Evolutionary conservation across 208 protist genomes (phyloP).

Genomic region (Trypanosoma theileri): DNA sequence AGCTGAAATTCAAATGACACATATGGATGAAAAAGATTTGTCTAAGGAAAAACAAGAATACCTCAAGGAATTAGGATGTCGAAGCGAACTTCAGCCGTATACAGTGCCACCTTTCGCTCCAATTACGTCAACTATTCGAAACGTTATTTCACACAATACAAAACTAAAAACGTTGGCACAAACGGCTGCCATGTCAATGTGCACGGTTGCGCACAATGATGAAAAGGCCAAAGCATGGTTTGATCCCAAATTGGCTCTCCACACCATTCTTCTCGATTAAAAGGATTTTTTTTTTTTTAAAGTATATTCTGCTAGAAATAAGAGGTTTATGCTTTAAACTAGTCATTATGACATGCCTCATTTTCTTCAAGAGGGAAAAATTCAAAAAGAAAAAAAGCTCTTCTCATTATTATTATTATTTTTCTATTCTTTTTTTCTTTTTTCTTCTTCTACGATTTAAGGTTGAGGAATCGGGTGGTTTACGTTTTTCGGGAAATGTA

Average conservation of each 20-base stretch:
- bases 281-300: background rate
- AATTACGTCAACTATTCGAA: slow-evolving; percentile 74
- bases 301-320: no score
- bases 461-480: background rate
- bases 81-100: slow-evolving; percentile 56
- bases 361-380: background rate
- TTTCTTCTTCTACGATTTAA: background rate
- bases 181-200: slow-evolving; percentile 74
- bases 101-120: slow-evolving; percentile 75
- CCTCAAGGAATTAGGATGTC: slow-evolving; percentile 47
- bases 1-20: slow-evolving; percentile 44
- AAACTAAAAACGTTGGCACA: slow-evolving; percentile 60
- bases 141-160: slow-evolving; percentile 60
- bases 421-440: slow-evolving; percentile 3
- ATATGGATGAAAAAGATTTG: slow-evolving; percentile 34
- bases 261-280: slow-evolving; percentile 64
- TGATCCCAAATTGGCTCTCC: slow-evolving; percentile 62
- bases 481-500: slow-evolving; percentile 30
- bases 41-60: slow-evolving; percentile 46
- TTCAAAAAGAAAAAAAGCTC: background rate
- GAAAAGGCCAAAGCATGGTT: slow-evolving; percentile 50
- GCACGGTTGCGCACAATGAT: slow-evolving; percentile 24
- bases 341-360: no score
- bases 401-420: slow-evolving; percentile 1
- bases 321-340: no score